Conservation (phyloP, 441 rosid species). For the Metrosideros polymorpha region DNA sequence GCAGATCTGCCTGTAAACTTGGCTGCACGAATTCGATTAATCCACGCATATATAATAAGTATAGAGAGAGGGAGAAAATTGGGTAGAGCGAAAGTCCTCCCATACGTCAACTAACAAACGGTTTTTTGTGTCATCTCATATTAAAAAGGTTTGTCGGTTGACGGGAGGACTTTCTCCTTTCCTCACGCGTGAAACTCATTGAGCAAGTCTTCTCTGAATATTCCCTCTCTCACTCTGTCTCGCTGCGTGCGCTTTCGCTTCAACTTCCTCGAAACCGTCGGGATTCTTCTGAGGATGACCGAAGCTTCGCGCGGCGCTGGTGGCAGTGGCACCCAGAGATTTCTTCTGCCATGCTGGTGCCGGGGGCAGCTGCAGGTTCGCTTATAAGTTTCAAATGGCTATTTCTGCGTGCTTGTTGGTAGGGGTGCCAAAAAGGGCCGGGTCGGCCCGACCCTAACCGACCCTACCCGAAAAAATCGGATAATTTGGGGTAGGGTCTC, state of each 20-base stretch:
- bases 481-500: too few relatives aligned
- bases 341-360: constrained; percentile 48
- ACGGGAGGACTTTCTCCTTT: background rate
- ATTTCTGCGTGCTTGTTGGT: background rate
- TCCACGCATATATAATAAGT: background rate
- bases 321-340: constrained; percentile 27
- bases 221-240: background rate
- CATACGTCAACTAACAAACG: background rate
- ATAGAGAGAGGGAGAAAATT: background rate
- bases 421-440: too few relatives aligned
- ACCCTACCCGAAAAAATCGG: too few relatives aligned
- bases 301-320: constrained; percentile 22
- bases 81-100: background rate
- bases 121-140: background rate
- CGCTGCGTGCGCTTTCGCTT: background rate
- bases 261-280: background rate
- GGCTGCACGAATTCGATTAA: background rate
- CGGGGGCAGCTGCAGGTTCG: constrained; percentile 82
- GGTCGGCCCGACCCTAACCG: too few relatives aligned
- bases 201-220: background rate
- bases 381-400: background rate
- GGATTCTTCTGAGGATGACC: constrained; percentile 30
- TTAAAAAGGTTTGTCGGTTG: background rate
- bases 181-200: background rate
- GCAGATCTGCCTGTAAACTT: constrained; percentile 20